Evolutionary conservation across 2,329 filamentous ascomycete species (phyloP).

Genomic region (Whalleya microplaca): DNA sequence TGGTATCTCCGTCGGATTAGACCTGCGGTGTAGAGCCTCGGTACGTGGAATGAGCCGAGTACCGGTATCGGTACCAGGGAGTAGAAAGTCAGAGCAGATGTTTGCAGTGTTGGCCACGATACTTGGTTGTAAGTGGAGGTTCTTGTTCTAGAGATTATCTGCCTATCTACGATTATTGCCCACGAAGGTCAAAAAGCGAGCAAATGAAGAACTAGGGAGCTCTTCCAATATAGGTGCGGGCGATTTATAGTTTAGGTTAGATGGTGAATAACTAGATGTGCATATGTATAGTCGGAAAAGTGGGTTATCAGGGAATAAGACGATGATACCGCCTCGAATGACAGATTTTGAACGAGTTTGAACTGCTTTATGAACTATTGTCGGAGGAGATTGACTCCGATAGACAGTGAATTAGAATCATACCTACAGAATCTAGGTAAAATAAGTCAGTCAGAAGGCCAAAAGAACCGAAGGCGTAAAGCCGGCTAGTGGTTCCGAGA

Average conservation of each 20-base stretch:
- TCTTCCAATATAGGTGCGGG: neutral
- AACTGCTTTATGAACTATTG: neutral
- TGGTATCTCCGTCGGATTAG: neutral
- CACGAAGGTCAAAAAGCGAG: neutral
- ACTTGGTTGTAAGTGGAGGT: neutral
- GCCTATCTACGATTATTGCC: too few relatives aligned
- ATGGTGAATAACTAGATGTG: neutral
- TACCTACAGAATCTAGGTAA: neutral
- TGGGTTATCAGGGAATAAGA: slow-evolving; percentile 16
- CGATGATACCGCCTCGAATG: slow-evolving; percentile 11
- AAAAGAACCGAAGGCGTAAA: slow-evolving; percentile 15
- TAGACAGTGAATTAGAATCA: neutral
- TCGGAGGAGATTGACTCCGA: neutral
- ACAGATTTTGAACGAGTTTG: neutral
- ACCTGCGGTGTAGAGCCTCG: neutral
- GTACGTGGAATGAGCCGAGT: neutral
- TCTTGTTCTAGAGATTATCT: neutral
- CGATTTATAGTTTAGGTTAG: neutral
- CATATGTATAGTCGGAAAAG: neutral
- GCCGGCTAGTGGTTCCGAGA: slow-evolving; percentile 15
- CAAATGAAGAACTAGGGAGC: slow-evolving; percentile 1
- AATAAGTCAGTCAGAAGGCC: slow-evolving; percentile 6
- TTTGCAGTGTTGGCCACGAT: neutral
- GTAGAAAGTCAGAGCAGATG: neutral
- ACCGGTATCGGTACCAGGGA: slow-evolving; percentile 18